Evolutionary conservation across 768 basidiomycete genomes (phyloP), one percentile per base, ranked within the genome.

Genomic region (Leccinum subtestaceum): DNA sequence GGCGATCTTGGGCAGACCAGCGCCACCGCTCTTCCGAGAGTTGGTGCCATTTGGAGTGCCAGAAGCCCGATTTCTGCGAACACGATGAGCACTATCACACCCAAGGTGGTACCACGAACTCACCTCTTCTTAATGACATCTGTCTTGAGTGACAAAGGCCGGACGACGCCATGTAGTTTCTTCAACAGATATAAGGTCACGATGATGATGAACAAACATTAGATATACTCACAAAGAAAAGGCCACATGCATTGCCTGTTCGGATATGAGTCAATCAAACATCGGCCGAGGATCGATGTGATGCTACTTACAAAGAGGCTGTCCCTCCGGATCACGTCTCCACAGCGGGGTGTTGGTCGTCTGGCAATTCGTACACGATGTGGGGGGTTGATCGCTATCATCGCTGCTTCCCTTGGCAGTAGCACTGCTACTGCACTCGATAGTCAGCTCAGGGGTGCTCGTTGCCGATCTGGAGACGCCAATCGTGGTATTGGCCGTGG

Each of bases 41-140:
- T 76, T 80, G 58, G 80, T 80, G 21, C 68, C 68, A 68, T 81
- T 85, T 4, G 88, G 85, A 32, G 88, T 77, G 32, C 90, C 91
- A 55, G 90, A 90, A 38, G 91, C 88, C 46, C 91, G 87, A 72
- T 93, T 93, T 69, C 91, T 93, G 32, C 56, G 13, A 4, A 23
- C 0, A 54, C n/a, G 53, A 55, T 57, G 36, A 54, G 45, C 34
- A 59, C 13, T n/a, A n/a, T 38, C 19, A 46, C 29, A 31, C 12
- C 34, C 23, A 29, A 57, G 45, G 55, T 13, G 36, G 52, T 29
- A 40, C 4, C 17, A 29, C 17, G 59, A 53, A 23, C 77, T 23
- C 66, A 92, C 92, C 92, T 81, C 79, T 97, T 98, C 86, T 98
- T 97, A 76, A 96, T 97, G 49, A 95, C 89, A 71, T 98, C 93